A percentile compares a stretch with the other conserved stretches of the same genome.
These are phyloP conservation scores for Viola odorata DNA, from an alignment of 345 rosid genomes.

Conservation along the genomic window DNA sequence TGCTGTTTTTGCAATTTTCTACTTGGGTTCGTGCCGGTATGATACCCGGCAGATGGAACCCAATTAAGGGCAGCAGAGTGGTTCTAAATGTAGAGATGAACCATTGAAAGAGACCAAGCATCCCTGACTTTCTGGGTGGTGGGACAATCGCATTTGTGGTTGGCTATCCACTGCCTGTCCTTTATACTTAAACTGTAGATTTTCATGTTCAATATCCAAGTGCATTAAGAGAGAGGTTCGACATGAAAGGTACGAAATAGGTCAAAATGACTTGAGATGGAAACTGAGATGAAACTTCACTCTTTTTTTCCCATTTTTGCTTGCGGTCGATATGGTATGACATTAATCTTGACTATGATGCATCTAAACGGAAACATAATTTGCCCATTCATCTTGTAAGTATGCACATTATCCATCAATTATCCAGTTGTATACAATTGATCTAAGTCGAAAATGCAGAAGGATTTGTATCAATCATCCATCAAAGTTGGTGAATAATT, in stretches of 20 bases:
- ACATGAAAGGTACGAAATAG: too few relatives aligned
- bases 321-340: too few relatives aligned
- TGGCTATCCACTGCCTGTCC: constrained; percentile 20
- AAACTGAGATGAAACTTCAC: too few relatives aligned
- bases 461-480: neutral
- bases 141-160: constrained; percentile 25
- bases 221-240: too few relatives aligned
- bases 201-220: neutral
- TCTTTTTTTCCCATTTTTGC: too few relatives aligned
- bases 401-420: neutral
- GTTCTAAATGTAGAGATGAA: constrained; percentile 16
- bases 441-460: neutral
- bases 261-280: too few relatives aligned
- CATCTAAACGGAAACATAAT: too few relatives aligned
- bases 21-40: constrained; percentile 25
- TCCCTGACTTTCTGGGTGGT: constrained; percentile 35
- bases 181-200: neutral
- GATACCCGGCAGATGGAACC: constrained; percentile 34
- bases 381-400: too few relatives aligned
- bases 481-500: neutral
- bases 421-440: neutral
- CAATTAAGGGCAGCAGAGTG: constrained; percentile 16
- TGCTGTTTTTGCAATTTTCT: constrained; percentile 18
- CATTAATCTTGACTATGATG: too few relatives aligned
- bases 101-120: constrained; percentile 9